Conservation (phyloP, 345 rosid species). For the Citrus reticulata region DNA sequence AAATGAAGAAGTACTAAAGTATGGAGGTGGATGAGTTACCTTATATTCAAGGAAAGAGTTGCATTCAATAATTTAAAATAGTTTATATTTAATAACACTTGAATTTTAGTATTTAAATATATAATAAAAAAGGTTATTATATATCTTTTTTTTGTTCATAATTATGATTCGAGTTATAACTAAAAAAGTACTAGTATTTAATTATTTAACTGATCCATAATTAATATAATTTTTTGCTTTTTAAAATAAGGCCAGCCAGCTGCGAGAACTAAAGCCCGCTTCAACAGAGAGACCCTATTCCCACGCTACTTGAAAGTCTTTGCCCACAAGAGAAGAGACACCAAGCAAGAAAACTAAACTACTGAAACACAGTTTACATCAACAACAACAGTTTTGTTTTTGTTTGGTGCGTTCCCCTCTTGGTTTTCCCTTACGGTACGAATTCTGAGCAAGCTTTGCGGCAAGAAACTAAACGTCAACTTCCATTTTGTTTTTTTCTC, state of each 20-base stretch:
- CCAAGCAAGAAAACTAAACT: not conserved
- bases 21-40: too few relatives aligned
- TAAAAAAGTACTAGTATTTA: not conserved
- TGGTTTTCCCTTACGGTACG: conserved; percentile 28
- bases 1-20: too few relatives aligned
- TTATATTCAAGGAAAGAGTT: too few relatives aligned
- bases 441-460: not conserved
- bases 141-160: too few relatives aligned
- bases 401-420: conserved; percentile 1
- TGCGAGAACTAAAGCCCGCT: conserved; percentile 20
- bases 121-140: too few relatives aligned
- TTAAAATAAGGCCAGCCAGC: not conserved
- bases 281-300: conserved; percentile 34
- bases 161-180: too few relatives aligned
- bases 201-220: not conserved
- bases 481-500: not conserved
- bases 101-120: too few relatives aligned
- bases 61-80: too few relatives aligned
- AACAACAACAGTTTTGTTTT: conserved; percentile 1
- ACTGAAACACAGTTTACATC: not conserved
- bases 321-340: not conserved
- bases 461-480: not conserved
- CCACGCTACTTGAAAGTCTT: conserved; percentile 21
- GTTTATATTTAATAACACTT: not conserved
- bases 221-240: not conserved